Evolutionary conservation across 2,329 filamentous ascomycete species (phyloP).

Genomic region (Cladobotryum mycophilum): DNA sequence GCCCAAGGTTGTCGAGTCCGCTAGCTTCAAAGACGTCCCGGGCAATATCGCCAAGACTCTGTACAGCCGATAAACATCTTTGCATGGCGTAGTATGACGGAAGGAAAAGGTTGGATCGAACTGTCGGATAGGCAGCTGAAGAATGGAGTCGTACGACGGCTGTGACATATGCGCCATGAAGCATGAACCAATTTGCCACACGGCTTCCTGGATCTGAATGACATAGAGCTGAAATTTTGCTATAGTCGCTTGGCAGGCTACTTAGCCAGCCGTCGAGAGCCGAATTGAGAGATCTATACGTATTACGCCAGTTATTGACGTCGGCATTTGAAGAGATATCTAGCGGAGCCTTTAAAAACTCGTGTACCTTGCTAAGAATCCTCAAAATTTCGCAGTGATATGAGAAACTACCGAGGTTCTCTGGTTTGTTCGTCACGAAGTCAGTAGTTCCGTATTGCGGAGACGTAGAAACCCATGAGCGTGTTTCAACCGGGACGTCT

Average conservation of each 20-base stretch:
- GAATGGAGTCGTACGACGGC: constrained; percentile 39
- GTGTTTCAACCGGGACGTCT: constrained; percentile 37
- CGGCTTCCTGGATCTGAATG: constrained; percentile 40
- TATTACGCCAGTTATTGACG: constrained; percentile 36
- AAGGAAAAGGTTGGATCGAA: constrained; percentile 35
- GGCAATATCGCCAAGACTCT: constrained; percentile 37
- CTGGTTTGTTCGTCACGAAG: constrained; percentile 31
- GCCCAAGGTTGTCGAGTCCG: constrained; percentile 36
- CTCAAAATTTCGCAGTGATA: constrained; percentile 40
- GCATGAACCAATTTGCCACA: constrained; percentile 42
- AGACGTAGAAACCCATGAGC: constrained; percentile 21
- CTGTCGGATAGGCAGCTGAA: constrained; percentile 36
- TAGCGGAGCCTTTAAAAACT: constrained; percentile 35
- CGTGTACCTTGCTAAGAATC: constrained; percentile 37
- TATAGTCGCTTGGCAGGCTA: constrained; percentile 38
- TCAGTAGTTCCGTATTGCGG: constrained; percentile 20
- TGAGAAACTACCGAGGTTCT: constrained; percentile 39
- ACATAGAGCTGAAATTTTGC: constrained; percentile 38
- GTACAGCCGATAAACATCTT: constrained; percentile 37
- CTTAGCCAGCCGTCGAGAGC: constrained; percentile 37
- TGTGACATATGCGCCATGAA: constrained; percentile 40
- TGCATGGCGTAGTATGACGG: constrained; percentile 41
- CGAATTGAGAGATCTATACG: constrained; percentile 33
- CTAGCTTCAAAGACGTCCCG: constrained; percentile 38
- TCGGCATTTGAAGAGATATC: constrained; percentile 33